Conservation (phyloP, 2,329 filamentous ascomycete species). For the Pseudogymnoascus sp. region DNA sequence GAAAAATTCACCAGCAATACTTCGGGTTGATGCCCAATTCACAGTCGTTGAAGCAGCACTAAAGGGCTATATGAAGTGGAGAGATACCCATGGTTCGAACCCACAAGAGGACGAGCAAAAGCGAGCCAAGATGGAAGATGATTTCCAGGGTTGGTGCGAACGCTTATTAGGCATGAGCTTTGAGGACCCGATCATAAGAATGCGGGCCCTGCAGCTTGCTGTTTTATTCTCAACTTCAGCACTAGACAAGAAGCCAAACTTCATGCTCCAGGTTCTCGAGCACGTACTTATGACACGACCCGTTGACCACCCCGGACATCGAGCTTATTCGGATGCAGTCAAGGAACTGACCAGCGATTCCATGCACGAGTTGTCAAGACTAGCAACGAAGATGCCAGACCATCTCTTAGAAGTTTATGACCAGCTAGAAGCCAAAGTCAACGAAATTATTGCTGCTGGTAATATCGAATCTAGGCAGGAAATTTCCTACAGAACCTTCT, state of each 20-base stretch:
- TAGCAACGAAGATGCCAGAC: conserved; percentile 86
- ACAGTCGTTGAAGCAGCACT: conserved; percentile 82
- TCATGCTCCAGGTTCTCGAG: conserved; percentile 84
- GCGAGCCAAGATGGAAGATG: conserved; percentile 50
- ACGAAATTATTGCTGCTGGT: conserved; percentile 66
- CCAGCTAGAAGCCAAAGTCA: conserved; percentile 73
- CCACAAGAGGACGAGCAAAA: conserved; percentile 44
- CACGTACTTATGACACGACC: conserved; percentile 81
- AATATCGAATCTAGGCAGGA: conserved; percentile 73
- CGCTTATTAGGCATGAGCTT: conserved; percentile 63
- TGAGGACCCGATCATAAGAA: conserved; percentile 76
- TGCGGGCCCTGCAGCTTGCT: conserved; percentile 71
- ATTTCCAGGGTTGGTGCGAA: conserved; percentile 65
- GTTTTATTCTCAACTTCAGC: conserved; percentile 79
- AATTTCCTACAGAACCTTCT: conserved; percentile 78
- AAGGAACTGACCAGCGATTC: conserved; percentile 81
- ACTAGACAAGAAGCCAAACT: conserved; percentile 65
- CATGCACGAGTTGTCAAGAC: conserved; percentile 77
- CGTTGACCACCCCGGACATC: conserved; percentile 60
- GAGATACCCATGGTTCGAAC: conserved; percentile 41
- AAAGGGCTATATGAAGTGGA: conserved; percentile 83
- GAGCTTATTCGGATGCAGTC: conserved; percentile 76
- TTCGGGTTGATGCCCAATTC: conserved; percentile 82
- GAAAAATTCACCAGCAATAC: conserved; percentile 62
- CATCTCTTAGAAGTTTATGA: conserved; percentile 86